Percentiles rank a stretch among this genome's conserved stretches.
Evolutionary conservation across 331 rosid genomes (phyloP).

Genomic region (Quercus tomentella): DNA sequence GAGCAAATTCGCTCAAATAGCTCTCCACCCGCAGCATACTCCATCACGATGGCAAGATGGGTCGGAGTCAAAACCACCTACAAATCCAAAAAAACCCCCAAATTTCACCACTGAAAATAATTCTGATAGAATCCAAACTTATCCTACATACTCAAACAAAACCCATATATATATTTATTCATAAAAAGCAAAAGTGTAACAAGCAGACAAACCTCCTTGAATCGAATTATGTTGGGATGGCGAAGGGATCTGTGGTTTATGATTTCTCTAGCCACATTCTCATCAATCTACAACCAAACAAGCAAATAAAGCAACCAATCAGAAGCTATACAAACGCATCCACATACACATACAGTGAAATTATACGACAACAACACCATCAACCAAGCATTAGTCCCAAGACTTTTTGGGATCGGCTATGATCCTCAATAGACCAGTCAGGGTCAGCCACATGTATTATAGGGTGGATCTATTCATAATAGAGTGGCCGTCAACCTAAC

Average conservation of each 20-base stretch:
- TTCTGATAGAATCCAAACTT: neutral
- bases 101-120: conserved; percentile 11
- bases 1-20: conserved; percentile 80
- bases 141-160: neutral
- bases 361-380: neutral
- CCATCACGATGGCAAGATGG: conserved; percentile 93
- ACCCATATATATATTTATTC: neutral
- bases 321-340: neutral
- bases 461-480: too few species aligned
- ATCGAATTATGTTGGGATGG: conserved; percentile 87
- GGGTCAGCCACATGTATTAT: too few species aligned
- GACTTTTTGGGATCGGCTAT: too few species aligned
- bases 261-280: conserved; percentile 92
- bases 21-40: conserved; percentile 96
- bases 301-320: neutral
- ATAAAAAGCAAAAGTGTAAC: neutral
- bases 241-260: conserved; percentile 88
- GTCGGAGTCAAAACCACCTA: conserved; percentile 95
- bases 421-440: too few species aligned
- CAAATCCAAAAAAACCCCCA: conserved; percentile 11
- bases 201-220: conserved; percentile 57
- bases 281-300: conserved; percentile 62
- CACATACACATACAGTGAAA: conserved; percentile 8
- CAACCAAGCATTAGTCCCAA: too few species aligned
- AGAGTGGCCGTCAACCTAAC: too few species aligned